Evolutionary conservation across 768 basidiomycete species (phyloP).

Genomic region (Steccherinum ochraceum): DNA sequence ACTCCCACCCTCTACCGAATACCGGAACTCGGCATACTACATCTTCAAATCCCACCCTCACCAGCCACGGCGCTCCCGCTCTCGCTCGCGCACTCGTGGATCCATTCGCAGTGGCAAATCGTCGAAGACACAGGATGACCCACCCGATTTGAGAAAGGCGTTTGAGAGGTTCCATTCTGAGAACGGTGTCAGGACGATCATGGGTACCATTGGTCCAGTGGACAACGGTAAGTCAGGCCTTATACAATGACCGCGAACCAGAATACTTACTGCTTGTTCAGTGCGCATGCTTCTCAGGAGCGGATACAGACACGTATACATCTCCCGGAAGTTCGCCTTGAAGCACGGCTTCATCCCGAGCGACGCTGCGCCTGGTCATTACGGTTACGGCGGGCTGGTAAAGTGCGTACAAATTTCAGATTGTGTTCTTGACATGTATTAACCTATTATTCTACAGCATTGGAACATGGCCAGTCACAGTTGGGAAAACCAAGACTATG

Average conservation of each 20-base stretch:
- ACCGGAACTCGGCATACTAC: slow-evolving; percentile 69
- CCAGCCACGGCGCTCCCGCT: slow-evolving; percentile 15
- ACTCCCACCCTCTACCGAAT: slow-evolving; percentile 55
- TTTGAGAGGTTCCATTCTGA: slow-evolving; percentile 85
- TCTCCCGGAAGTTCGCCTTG: slow-evolving; percentile 89
- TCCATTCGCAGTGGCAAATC: slow-evolving; percentile 19
- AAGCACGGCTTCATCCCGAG: slow-evolving; percentile 82
- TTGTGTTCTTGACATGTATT: neutral
- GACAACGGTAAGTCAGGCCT: slow-evolving; percentile 54
- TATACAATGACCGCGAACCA: neutral
- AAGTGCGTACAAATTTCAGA: slow-evolving; percentile 31
- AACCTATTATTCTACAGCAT: slow-evolving; percentile 32
- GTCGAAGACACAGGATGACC: slow-evolving; percentile 31
- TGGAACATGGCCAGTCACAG: slow-evolving; percentile 82
- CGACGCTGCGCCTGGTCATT: slow-evolving; percentile 83
- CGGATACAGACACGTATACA: slow-evolving; percentile 91
- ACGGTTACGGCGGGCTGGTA: slow-evolving; percentile 89
- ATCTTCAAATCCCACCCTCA: slow-evolving; percentile 32
- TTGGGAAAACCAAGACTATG: slow-evolving; percentile 32
- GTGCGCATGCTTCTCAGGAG: slow-evolving; percentile 92
- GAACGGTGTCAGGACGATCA: slow-evolving; percentile 90
- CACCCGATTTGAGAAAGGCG: slow-evolving; percentile 62
- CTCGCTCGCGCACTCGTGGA: slow-evolving; percentile 22
- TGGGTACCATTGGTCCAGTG: slow-evolving; percentile 89
- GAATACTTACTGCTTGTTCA: slow-evolving; percentile 24